A percentile compares a stretch with the other conserved stretches of the same genome.
Evolutionary conservation across 768 basidiomycete species (phyloP).

Genomic region (Trametes meyenii): DNA sequence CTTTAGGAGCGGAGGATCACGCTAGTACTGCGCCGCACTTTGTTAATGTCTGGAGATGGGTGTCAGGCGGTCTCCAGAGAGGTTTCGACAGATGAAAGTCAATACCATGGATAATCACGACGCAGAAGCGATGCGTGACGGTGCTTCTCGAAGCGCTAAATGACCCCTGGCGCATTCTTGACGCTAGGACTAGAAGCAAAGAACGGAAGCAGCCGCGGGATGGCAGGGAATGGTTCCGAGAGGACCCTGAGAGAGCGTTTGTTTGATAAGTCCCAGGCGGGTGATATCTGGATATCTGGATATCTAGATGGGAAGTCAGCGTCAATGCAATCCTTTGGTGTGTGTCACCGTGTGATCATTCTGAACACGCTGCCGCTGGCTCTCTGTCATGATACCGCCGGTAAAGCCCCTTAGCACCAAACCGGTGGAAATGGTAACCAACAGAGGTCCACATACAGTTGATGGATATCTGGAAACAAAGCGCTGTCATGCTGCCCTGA

Average conservation of each 20-base stretch:
- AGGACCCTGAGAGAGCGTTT: conserved; percentile 11
- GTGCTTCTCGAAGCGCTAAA: conserved; percentile 10
- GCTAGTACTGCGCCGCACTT: background rate
- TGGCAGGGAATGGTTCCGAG: conserved; percentile 11
- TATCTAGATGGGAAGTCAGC: conserved; percentile 18
- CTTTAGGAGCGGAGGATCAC: conserved; percentile 9
- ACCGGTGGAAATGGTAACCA: conserved; percentile 7
- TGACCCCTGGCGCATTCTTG: conserved; percentile 1
- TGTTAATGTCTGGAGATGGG: background rate
- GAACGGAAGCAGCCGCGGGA: conserved; percentile 8
- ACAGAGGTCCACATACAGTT: background rate
- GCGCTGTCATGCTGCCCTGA: too few species aligned
- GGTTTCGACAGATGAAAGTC: background rate
- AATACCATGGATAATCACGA: background rate
- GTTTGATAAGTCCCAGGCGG: conserved; percentile 3
- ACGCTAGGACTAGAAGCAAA: conserved; percentile 13
- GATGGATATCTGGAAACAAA: background rate
- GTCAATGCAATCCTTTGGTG: conserved; percentile 11
- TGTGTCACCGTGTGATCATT: too few species aligned
- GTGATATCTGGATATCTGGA: conserved; percentile 12
- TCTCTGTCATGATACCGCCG: conserved; percentile 16
- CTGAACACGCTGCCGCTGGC: conserved; percentile 7
- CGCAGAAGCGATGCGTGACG: conserved; percentile 3
- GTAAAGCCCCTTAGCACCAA: conserved; percentile 17
- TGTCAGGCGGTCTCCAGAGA: background rate